Percentiles rank a stretch among this genome's conserved stretches.
phyloP scores from a whole-genome alignment of 768 basidiomycete genomes.

The Lactarius hatsudake region DNA sequence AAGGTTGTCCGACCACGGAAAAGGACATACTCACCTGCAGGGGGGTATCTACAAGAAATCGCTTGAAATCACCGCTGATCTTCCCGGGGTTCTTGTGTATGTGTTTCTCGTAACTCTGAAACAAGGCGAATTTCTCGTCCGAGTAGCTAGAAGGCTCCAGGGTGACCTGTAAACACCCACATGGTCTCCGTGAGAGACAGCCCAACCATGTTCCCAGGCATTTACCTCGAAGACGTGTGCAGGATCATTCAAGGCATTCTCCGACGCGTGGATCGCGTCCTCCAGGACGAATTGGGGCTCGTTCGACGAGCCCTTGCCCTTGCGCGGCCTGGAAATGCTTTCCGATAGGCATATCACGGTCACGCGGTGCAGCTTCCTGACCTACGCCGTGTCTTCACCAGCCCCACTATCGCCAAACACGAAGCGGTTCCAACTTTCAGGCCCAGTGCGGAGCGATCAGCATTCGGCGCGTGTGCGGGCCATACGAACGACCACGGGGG shows the following conservation, averaged over 20 bases:
- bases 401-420: conserved; percentile 40
- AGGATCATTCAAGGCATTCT: conserved; percentile 40
- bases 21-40: conserved; percentile 50
- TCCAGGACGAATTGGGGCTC: conserved; percentile 40
- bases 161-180: conserved; percentile 47
- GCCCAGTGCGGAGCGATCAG: not conserved
- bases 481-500: not conserved
- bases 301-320: conserved; percentile 6
- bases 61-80: conserved; percentile 50
- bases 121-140: conserved; percentile 79
- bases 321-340: not conserved
- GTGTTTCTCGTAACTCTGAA: conserved; percentile 67
- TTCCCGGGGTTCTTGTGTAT: conserved; percentile 71
- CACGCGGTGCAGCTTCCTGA: conserved; percentile 5
- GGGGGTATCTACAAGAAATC: conserved; percentile 80
- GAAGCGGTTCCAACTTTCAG: conserved; percentile 68
- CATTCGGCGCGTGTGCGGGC: not conserved
- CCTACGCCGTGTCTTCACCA: conserved; percentile 29
- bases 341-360: not conserved
- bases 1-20: not conserved
- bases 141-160: conserved; percentile 77
- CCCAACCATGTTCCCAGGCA: not conserved
- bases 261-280: conserved; percentile 55
- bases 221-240: conserved; percentile 61
- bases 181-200: not conserved